Percentiles rank a stretch among this genome's conserved stretches.
These are phyloP conservation scores for Sinapis alba DNA, from an alignment of 441 rosid species.

Conservation along the genomic window DNA sequence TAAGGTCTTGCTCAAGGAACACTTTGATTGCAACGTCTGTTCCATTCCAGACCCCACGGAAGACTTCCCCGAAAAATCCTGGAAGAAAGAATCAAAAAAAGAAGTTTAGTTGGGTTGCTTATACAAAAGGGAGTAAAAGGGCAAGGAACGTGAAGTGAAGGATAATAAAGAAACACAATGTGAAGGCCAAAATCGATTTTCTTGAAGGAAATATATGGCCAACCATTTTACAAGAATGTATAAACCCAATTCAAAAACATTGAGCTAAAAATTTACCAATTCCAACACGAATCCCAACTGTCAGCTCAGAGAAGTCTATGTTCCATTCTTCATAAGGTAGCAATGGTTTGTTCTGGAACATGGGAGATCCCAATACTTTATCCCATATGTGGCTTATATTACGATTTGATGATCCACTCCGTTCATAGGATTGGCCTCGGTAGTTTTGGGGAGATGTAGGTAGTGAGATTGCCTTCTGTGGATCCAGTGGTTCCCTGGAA, in stretches of 20 bases:
- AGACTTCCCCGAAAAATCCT: conserved; percentile 55
- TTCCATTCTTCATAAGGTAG: conserved; percentile 93
- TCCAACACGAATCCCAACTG: conserved; percentile 97
- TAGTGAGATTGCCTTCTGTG: conserved; percentile 92
- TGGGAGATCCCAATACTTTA: conserved; percentile 87
- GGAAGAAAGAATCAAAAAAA: background rate
- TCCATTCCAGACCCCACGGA: conserved; percentile 87
- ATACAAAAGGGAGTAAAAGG: background rate
- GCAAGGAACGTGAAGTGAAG: background rate
- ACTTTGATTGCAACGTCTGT: conserved; percentile 98
- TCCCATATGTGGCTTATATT: conserved; percentile 73
- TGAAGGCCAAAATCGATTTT: background rate
- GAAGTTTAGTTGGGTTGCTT: background rate
- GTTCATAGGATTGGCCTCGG: conserved; percentile 62
- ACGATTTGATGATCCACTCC: conserved; percentile 56
- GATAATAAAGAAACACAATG: conserved; percentile 9
- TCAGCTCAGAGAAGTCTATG: conserved; percentile 91
- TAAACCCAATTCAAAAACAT: conserved; percentile 2
- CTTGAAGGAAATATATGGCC: conserved; percentile 7
- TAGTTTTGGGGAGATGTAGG: conserved; percentile 96
- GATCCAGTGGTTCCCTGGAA: conserved; percentile 59
- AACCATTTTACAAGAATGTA: background rate
- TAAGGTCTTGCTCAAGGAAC: conserved; percentile 97
- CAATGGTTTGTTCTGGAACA: conserved; percentile 77
- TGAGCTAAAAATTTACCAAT: conserved; percentile 60